Base-by-base conservation (phyloP, 108 stramenopile genomes). In the Cylindrotheca fusiformis region DNA sequence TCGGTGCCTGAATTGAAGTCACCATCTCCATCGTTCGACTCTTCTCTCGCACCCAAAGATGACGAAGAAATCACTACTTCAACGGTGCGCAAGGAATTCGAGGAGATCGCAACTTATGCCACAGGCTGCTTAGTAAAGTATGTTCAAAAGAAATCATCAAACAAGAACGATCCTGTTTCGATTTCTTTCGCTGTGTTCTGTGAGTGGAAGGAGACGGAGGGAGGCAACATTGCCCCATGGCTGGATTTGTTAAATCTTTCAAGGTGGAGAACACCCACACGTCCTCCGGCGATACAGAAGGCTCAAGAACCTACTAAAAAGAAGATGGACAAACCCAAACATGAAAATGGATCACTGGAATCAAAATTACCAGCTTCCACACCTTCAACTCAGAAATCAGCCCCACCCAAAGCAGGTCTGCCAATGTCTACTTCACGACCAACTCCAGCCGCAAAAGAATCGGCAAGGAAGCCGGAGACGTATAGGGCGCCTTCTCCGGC, bases 201-300 rank as follows among this genome's bases (percentile, higher is more conserved):
- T 32, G 82, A 83, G 25, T 96, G 95, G 95, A 84, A 88, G 61
- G 84, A 83, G 18, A 54, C 75, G 10, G 90, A 87, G 4, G 95
- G 91, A 24, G 87, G 71, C 52, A 69, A 75, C 32, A 56, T 88
- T 36, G 88, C 82, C 10, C 87, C 95, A 17, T 96, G 95, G 95
- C 67, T 96, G 23, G 90, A 93, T 55, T 67, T 96, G 26, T 62
- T 96, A 6, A 78, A 91, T 62, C 63, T 90, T 26, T 73, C 81
- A 14, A 86, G 88, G 50, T 93, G 92, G 92, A 80, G 81, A 55
- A 55, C 71, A 30, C 67, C 69, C 4, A 52, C 59, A 44, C 48
- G 67, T 31, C 63, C 48, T 18, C 23, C 60, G 8, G 4, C 21
- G 24, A 23, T 27, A 17, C 47, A 25, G 46, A 48, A 60, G 21